Base-by-base conservation (phyloP, 129 eudicot genomes). In the Oenanthe sinensis region DNA sequence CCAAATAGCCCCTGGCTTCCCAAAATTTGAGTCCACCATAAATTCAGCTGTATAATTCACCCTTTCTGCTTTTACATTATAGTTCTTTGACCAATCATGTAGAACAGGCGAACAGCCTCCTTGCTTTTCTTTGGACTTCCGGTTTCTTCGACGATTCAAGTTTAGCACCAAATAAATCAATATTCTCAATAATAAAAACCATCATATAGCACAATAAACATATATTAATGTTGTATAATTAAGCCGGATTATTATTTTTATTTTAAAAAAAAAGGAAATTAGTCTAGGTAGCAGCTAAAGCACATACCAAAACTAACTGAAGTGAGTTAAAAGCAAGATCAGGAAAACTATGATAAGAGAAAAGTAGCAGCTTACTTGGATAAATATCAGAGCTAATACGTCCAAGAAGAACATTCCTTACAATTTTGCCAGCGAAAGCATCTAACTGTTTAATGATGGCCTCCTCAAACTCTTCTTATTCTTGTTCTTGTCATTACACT, bases 1-100 rank as follows among this genome's bases (percentile, higher is more conserved):
- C 88, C 4, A 44, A 58, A 93, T 91, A 75, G 97, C 98, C 14
- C 97, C 98, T 20, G 98, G 95, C 13, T 78, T 82, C 50, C 98
- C 97, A 79, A 93, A 93, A 46, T 85, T 84, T 20, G 90, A 89
- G 44, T 91, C 95, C 81, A 91, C 90, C 60, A 73, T 79, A 37
- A 93, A 84, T 50, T 91, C 95, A 48, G 91, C 90, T 72, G 79
- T 75, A 83, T 90, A 93, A 52, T 89, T 87, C 14, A 91, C 92
- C 73, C 90, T 83, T 52, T 84, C 95, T 0, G 84, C 86, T 84
- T 91, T 87, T 17, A 78, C 63, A 55, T 79, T 90, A 50, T 86
- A 83, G 86, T 86, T 87, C 78, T 91, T 86, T 16, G 92, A 83
- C 97, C 98, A 93, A 48, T 89, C 97, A 83, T 83, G 89, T 8